These are phyloP conservation scores for Melanogaster broomeanus DNA, from an alignment of 768 basidiomycete genomes.

Conservation along the genomic window DNA sequence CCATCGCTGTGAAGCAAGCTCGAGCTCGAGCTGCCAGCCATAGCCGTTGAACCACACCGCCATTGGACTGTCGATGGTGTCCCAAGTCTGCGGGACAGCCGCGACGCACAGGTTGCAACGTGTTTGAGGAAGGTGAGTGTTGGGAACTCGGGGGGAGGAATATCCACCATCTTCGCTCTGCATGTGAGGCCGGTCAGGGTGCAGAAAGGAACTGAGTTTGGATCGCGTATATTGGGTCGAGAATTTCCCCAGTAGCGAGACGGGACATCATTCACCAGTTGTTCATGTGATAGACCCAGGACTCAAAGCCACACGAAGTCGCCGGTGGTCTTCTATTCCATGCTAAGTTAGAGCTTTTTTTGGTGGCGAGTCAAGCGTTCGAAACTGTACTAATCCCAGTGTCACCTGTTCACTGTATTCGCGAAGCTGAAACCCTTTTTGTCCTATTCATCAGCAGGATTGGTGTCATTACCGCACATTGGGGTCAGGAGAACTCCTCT, in stretches of 20 bases:
- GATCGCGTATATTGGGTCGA: neutral
- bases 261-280: neutral
- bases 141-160: no score
- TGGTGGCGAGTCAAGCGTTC: neutral
- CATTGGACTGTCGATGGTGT: neutral
- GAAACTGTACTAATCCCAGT: neutral
- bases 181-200: neutral
- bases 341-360: neutral
- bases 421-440: neutral
- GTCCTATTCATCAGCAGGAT: neutral
- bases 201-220: neutral
- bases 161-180: no score
- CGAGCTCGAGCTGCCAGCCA: no score
- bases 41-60: neutral
- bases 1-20: neutral
- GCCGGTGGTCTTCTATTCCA: neutral
- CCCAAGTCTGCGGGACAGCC: neutral
- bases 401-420: neutral
- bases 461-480: neutral
- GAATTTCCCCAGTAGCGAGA: neutral
- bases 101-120: neutral
- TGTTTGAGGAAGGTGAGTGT: neutral
- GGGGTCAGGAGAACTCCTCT: neutral
- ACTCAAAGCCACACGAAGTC: neutral
- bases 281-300: neutral